phyloP scores from a whole-genome alignment of 164 flowering plant genomes.

The Magnolia sinica region DNA sequence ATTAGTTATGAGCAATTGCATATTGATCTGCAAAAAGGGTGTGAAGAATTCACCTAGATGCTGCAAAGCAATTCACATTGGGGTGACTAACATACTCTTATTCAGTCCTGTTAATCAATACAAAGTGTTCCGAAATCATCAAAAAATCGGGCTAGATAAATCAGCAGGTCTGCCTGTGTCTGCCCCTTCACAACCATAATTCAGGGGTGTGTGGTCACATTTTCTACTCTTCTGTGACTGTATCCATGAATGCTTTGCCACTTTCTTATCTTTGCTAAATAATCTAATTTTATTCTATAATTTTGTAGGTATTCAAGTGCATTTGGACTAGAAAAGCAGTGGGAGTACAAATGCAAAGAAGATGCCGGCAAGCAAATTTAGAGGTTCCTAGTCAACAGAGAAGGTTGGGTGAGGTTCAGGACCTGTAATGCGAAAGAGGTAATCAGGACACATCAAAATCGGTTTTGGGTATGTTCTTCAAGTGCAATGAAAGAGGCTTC shows the following conservation, averaged over 20 bases:
- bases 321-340: conserved; percentile 60
- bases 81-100: no score
- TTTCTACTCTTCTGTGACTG: no score
- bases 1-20: no score
- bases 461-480: not conserved
- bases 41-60: no score
- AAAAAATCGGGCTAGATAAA: no score
- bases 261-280: not conserved
- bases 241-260: not conserved
- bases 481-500: not conserved
- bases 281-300: not conserved
- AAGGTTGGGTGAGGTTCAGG: conserved; percentile 55
- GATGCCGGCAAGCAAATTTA: conserved; percentile 48
- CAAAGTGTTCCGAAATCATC: no score
- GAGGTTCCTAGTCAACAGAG: conserved; percentile 33
- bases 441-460: conserved; percentile 10
- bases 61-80: no score
- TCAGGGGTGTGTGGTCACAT: not conserved
- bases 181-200: not conserved
- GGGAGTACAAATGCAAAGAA: conserved; percentile 50
- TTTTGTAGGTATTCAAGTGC: conserved; percentile 60
- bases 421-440: conserved; percentile 67
- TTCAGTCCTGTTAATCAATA: no score
- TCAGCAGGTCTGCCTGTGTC: not conserved
- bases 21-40: no score